phyloP scores from a whole-genome alignment of 2,329 filamentous ascomycete genomes.

The Scolecobasidium constrictum region DNA sequence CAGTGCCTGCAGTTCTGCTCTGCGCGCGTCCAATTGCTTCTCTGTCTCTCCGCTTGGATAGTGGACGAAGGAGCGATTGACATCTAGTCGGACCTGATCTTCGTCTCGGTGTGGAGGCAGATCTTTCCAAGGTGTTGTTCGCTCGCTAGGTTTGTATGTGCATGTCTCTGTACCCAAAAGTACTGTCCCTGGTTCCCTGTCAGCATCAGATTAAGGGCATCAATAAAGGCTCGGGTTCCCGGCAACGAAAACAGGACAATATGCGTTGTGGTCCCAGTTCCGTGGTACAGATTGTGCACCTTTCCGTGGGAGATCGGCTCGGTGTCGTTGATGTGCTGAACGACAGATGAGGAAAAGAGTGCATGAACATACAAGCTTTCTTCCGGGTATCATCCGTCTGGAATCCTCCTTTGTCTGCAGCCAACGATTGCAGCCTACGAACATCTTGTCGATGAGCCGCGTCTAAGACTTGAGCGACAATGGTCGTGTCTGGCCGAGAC shows the following conservation, averaged over 20 bases:
- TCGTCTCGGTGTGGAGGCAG: conserved; percentile 76
- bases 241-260: too few species aligned
- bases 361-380: neutral
- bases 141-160: too few species aligned
- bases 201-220: too few species aligned
- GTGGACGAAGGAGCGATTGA: conserved; percentile 93
- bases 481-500: too few species aligned
- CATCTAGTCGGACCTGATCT: conserved; percentile 82
- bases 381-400: neutral
- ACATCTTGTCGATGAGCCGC: too few species aligned
- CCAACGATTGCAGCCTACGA: neutral
- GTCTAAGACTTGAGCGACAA: too few species aligned
- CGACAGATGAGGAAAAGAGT: too few species aligned
- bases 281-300: too few species aligned
- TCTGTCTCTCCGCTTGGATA: conserved; percentile 64
- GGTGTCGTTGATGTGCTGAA: too few species aligned
- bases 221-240: too few species aligned
- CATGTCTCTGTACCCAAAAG: conserved; percentile 29
- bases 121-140: conserved; percentile 41
- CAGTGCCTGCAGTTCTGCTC: conserved; percentile 64
- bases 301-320: too few species aligned
- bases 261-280: too few species aligned
- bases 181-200: conserved; percentile 63
- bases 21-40: conserved; percentile 53
- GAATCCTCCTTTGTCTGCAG: neutral